Percentiles rank a stretch among this genome's conserved stretches.
phyloP scores from a whole-genome alignment of 1,284 basidiomycete species.

The Stereum hirsutum region DNA sequence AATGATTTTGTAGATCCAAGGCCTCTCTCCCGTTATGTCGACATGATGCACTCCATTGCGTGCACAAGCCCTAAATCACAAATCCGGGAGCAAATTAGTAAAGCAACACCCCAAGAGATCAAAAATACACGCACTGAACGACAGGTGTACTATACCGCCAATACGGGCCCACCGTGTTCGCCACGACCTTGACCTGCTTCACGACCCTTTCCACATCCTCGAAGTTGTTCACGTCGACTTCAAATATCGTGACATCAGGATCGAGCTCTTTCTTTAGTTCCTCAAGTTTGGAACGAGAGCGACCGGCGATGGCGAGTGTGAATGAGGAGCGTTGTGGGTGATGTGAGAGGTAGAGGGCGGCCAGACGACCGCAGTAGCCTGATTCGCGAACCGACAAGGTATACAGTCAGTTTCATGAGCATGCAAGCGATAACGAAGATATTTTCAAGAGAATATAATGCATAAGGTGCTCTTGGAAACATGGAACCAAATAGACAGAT shows the following conservation, averaged over 20 bases:
- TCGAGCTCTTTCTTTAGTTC: constrained; percentile 33
- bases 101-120: too few relatives aligned
- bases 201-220: constrained; percentile 43
- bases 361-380: constrained; percentile 61
- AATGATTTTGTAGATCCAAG: constrained; percentile 45
- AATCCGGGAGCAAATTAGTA: too few relatives aligned
- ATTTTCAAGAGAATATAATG: background rate
- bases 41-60: constrained; percentile 51
- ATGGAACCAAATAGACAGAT: constrained; percentile 9
- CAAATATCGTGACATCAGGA: constrained; percentile 31
- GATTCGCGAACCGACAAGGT: too few relatives aligned
- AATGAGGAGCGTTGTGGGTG: constrained; percentile 56
- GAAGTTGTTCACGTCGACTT: constrained; percentile 42
- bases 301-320: constrained; percentile 49
- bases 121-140: constrained; percentile 32
- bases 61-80: constrained; percentile 45
- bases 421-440: background rate
- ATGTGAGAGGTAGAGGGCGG: constrained; percentile 45
- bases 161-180: constrained; percentile 62
- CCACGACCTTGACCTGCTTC: constrained; percentile 46
- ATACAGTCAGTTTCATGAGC: background rate
- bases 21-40: constrained; percentile 51
- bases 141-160: constrained; percentile 56
- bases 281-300: constrained; percentile 46
- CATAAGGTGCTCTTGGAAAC: background rate